phyloP scores from a whole-genome alignment of 345 rosid genomes.

The Eucalyptus curtisii region DNA sequence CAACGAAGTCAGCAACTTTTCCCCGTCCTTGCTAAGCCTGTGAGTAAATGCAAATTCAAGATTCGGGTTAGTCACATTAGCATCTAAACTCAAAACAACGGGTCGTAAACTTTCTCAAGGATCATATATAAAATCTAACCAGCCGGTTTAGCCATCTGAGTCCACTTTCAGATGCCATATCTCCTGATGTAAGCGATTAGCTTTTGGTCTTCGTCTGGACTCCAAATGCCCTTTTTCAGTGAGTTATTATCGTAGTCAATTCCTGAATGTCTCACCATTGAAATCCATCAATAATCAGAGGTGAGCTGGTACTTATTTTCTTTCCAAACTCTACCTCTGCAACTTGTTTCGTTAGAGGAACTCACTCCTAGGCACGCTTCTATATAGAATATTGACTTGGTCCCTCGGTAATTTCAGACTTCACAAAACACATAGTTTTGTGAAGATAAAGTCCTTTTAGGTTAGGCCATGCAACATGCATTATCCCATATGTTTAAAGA shows the following conservation, averaged over 20 bases:
- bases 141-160: not conserved
- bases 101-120: not conserved
- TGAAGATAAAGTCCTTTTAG: not conserved
- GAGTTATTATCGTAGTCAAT: not conserved
- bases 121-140: not conserved
- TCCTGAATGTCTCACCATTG: not conserved
- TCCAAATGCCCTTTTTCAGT: not conserved
- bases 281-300: not conserved
- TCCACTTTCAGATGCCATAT: not conserved
- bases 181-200: not conserved
- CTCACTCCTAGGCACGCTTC: not conserved
- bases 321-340: not conserved
- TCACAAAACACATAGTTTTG: not conserved
- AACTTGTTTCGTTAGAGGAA: not conserved
- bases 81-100: not conserved
- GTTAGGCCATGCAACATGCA: not conserved
- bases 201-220: not conserved
- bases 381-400: not conserved
- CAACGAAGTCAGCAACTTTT: constrained; percentile 7
- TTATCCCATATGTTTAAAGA: not conserved
- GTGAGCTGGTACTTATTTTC: not conserved
- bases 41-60: not conserved
- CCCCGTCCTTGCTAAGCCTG: not conserved
- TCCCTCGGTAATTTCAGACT: not conserved
- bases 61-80: not conserved